Conservation (phyloP, 768 basidiomycete species). For the Leccinum imitatum region DNA sequence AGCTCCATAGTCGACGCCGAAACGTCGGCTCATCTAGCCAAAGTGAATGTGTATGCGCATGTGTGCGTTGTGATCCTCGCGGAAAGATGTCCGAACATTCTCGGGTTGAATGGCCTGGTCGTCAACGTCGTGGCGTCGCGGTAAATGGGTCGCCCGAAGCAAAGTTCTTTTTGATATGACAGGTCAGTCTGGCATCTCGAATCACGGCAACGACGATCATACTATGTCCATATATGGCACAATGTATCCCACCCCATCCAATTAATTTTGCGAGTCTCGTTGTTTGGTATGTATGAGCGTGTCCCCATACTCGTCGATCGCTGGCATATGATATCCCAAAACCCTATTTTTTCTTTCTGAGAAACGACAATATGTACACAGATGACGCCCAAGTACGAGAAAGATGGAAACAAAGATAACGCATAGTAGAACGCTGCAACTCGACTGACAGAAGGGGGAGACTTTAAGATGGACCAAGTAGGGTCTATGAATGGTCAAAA, state of each 20-base stretch:
- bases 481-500: conserved; percentile 6
- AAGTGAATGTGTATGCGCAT: neutral
- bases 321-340: neutral
- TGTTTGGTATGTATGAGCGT: neutral
- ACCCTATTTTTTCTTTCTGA: neutral
- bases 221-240: conserved; percentile 3
- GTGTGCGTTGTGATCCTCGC: conserved; percentile 13
- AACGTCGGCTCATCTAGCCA: conserved; percentile 4
- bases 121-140: conserved; percentile 4
- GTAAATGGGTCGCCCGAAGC: conserved; percentile 9
- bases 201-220: conserved; percentile 19
- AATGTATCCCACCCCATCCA: conserved; percentile 1
- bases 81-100: conserved; percentile 1
- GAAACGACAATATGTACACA: conserved; percentile 1
- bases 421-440: neutral
- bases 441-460: neutral
- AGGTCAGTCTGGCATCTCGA: conserved; percentile 14
- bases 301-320: neutral
- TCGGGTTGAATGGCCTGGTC: conserved; percentile 1
- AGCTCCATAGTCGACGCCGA: conserved; percentile 5
- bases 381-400: neutral
- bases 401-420: neutral
- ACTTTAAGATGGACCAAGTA: conserved; percentile 2
- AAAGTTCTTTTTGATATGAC: neutral
- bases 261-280: neutral